These are phyloP conservation scores for Aureobasidium sp. DNA, from an alignment of 2,329 filamentous ascomycete species.

Conservation along the genomic window DNA sequence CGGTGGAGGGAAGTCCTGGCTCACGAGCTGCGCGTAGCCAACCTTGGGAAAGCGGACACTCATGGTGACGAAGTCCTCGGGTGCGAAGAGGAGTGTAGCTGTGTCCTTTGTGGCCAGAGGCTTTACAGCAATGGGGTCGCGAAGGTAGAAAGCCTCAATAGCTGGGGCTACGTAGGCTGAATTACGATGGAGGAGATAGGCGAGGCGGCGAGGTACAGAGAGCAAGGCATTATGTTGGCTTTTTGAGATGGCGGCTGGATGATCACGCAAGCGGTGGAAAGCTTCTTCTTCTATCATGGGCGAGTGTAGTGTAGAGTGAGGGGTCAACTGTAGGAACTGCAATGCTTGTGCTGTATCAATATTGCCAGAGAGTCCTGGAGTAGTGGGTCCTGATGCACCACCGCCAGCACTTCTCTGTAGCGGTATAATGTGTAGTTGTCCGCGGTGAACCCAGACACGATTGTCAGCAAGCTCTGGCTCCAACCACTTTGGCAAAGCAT, in stretches of 20 bases:
- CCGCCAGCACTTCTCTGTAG: conserved; percentile 23
- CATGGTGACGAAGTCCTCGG: conserved; percentile 69
- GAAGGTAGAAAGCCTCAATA: conserved; percentile 85
- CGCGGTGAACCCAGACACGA: conserved; percentile 80
- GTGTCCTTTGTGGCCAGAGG: conserved; percentile 54
- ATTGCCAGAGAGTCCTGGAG: conserved; percentile 27
- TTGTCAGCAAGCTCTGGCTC: conserved; percentile 85
- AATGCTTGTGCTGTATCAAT: conserved; percentile 62
- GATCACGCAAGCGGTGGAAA: conserved; percentile 80
- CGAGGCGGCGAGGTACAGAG: conserved; percentile 73
- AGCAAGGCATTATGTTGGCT: conserved; percentile 71
- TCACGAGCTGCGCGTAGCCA: conserved; percentile 82
- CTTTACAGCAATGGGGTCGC: conserved; percentile 70
- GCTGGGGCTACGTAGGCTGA: conserved; percentile 74
- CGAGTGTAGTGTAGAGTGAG: conserved; percentile 60
- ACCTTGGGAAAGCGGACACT: conserved; percentile 82
- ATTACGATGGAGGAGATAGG: conserved; percentile 67
- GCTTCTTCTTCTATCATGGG: conserved; percentile 75
- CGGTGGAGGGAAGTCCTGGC: conserved; percentile 68
- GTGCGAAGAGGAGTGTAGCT: conserved; percentile 57
- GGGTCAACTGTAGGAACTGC: conserved; percentile 49
- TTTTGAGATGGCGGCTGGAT: conserved; percentile 65
- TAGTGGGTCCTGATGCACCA: conserved; percentile 1
- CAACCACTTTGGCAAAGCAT: conserved; percentile 79
- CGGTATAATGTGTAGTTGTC: conserved; percentile 68